Evolutionary conservation across 805 yeast species (phyloP).

Genomic region (Zygosaccharomyces pseudorouxii): DNA sequence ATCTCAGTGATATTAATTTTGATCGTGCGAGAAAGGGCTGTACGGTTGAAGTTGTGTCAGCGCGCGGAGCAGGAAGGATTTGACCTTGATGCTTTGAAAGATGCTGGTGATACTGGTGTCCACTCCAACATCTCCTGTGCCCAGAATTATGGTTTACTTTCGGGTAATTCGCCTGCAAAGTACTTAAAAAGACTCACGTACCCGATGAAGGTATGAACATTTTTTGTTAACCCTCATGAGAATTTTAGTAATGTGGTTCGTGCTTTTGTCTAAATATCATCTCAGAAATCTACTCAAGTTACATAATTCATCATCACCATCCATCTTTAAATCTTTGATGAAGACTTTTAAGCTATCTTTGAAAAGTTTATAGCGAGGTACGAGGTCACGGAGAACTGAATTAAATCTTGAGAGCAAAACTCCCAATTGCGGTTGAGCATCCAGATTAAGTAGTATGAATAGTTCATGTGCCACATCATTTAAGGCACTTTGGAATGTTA

Average conservation of each 20-base stretch:
- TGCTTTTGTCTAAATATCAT: slow-evolving; percentile 6
- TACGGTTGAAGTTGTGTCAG: slow-evolving; percentile 37
- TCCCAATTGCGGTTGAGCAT: slow-evolving; percentile 23
- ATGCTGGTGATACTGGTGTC: background rate
- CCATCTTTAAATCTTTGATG: slow-evolving; percentile 50
- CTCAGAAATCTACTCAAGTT: slow-evolving; percentile 41
- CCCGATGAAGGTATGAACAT: slow-evolving; percentile 24
- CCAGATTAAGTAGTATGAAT: slow-evolving; percentile 30
- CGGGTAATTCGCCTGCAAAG: slow-evolving; percentile 19
- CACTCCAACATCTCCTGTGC: background rate
- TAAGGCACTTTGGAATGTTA: slow-evolving; percentile 37
- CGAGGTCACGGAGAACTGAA: slow-evolving; percentile 40
- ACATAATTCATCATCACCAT: slow-evolving; percentile 45
- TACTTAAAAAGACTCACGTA: slow-evolving; percentile 26
- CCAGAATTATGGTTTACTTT: slow-evolving; percentile 14
- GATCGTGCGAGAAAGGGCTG: slow-evolving; percentile 49
- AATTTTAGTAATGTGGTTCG: background rate
- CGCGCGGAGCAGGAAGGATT: slow-evolving; percentile 1
- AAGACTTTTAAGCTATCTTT: slow-evolving; percentile 41
- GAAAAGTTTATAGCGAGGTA: slow-evolving; percentile 42
- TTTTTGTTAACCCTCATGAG: background rate
- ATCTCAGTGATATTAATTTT: slow-evolving; percentile 41
- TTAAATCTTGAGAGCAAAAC: slow-evolving; percentile 32
- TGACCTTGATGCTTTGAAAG: background rate
- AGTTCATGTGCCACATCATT: slow-evolving; percentile 36